phyloP scores from a whole-genome alignment of 257 asterid species.

The Penstemon barbatus region DNA sequence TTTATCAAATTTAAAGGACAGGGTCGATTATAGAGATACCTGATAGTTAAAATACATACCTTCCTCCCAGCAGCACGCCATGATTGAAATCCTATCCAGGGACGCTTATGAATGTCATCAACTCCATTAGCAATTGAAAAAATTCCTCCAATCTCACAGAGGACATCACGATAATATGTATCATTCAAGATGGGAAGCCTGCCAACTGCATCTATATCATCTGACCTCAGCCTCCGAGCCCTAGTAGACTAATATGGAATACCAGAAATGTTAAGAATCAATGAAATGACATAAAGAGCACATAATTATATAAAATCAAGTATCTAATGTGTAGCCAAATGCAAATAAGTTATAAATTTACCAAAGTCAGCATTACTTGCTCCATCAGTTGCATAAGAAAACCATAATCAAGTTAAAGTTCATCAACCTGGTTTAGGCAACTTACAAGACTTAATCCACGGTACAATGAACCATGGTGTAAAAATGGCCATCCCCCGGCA shows the following conservation, averaged over 20 bases:
- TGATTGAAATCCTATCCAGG: constrained; percentile 99
- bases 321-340: constrained; percentile 23
- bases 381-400: constrained; percentile 11
- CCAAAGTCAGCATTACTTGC: neutral
- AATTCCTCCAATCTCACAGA: constrained; percentile 97
- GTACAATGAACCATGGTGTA: constrained; percentile 95
- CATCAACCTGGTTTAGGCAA: constrained; percentile 33
- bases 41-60: constrained; percentile 39
- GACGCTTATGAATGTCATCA: constrained; percentile 88
- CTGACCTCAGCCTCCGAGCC: constrained; percentile 74
- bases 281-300: constrained; percentile 8
- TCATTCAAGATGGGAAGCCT: constrained; percentile 85
- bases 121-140: constrained; percentile 81
- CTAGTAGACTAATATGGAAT: constrained; percentile 61
- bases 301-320: neutral
- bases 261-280: constrained; percentile 27
- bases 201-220: constrained; percentile 92
- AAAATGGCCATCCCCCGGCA: constrained; percentile 93
- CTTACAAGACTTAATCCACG: constrained; percentile 98
- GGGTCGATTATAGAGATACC: neutral
- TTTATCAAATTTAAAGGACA: constrained; percentile 11
- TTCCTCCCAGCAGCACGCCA: constrained; percentile 95
- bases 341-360: constrained; percentile 10
- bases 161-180: constrained; percentile 70
- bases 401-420: constrained; percentile 9